Base-by-base conservation (phyloP, 2,329 filamentous ascomycete genomes). In the Colletotrichum spinosum region DNA sequence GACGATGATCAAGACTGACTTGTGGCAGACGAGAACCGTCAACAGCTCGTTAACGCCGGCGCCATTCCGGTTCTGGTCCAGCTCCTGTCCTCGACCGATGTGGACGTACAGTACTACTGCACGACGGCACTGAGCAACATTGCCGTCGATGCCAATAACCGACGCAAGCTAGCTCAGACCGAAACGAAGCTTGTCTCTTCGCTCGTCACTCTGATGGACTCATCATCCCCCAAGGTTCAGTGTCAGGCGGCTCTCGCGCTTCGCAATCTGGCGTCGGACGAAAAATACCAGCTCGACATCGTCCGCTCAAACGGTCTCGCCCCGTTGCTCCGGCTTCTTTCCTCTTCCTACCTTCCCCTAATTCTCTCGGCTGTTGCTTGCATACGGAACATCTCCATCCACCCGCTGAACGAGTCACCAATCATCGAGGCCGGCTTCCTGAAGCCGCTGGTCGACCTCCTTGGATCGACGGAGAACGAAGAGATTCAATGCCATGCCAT, bases 401-500 rank as follows among this genome's bases (percentile, higher is more conserved):
- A 99, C 76, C 96, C 96, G 15, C 84, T 95, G 74, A 99, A 99
- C 79, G 96, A 99, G 80, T 97, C 95, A 10, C 96, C 96, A 0
- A 99, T 99, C 70, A 99, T 99, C 73, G 96, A 99, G 74, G 95
- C 95, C 45, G 96, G 95, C 64, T 99, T 99, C 79, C 80, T 99
- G 66, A 94, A 94, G 76, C 96, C 96, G 0, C 81, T 99, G 60
- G 96, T 99, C 33, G 94, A 98, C 70, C 86, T 99, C 1, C 86
- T 99, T 8, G 95, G 96, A 55, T 97, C 94, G 9, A 97, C 94
- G 1, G 95, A 98, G 72, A 97, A 97, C 75, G 96, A 99, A 78
- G 96, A 99, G 76, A 99, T 99, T 55, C 96, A 99, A 77, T 99
- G 96, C 75, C 96, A 99, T 75, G 96, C 96, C 62, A 99, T 99